These are phyloP conservation scores for Penicillium sp. DNA, from an alignment of 2,329 filamentous ascomycete species.

Conservation along the genomic window DNA sequence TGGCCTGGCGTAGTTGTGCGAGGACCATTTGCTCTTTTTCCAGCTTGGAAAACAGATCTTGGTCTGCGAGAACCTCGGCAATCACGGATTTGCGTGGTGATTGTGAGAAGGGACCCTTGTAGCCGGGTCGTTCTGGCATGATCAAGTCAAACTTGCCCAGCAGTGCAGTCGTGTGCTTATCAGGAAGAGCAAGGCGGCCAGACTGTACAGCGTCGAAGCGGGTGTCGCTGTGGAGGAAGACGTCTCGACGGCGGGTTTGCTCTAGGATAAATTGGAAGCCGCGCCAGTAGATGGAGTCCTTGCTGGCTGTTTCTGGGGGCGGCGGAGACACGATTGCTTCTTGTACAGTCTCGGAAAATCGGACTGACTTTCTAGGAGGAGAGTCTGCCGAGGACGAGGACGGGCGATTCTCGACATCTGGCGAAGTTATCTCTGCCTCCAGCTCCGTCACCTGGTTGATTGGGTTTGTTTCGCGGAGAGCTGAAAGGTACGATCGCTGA, in stretches of 20 bases:
- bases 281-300: conserved; percentile 80
- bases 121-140: conserved; percentile 65
- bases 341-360: conserved; percentile 30
- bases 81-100: conserved; percentile 66
- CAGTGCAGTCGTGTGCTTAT: conserved; percentile 73
- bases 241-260: conserved; percentile 64
- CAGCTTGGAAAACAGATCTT: conserved; percentile 34
- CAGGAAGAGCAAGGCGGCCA: conserved; percentile 68
- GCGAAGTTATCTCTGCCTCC: conserved; percentile 19
- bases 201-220: conserved; percentile 87
- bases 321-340: conserved; percentile 31
- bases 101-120: conserved; percentile 66
- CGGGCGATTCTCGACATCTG: conserved; percentile 18
- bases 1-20: conserved; percentile 59
- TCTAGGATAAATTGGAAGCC: conserved; percentile 75
- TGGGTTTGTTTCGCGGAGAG: conserved; percentile 56
- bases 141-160: conserved; percentile 80
- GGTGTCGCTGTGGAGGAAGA: conserved; percentile 77
- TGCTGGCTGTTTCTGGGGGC: conserved; percentile 45
- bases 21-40: conserved; percentile 81
- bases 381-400: conserved; percentile 20
- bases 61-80: conserved; percentile 55
- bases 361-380: conserved; percentile 27
- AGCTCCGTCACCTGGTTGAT: conserved; percentile 38
- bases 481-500: conserved; percentile 72